Evolutionary conservation across 2,329 filamentous ascomycete genomes (phyloP), one percentile per base, ranked within the genome.

Genomic region (Colletotrichum sp.): DNA sequence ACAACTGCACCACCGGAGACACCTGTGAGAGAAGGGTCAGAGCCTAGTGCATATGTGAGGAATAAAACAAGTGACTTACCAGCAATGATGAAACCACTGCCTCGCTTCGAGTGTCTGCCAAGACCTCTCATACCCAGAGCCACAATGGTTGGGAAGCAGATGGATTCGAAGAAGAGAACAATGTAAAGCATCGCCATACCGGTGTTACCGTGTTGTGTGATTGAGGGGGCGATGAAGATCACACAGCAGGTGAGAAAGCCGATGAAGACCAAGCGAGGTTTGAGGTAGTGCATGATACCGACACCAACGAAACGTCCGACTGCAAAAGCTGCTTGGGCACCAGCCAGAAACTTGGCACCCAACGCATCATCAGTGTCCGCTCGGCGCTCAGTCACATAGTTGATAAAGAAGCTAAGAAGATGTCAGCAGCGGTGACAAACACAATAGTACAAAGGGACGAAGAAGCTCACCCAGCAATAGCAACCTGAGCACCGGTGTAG

Each of bases 21-120:
- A 78, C 93, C 94, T 6, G 13, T 9, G 18, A 5, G 88, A 93
- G 3, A 52, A 21, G n/a, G n/a, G 95, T 92, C 82, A 94, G 96
- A 94, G 96, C 88, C 3, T 94, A 94, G 26, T 28, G 16, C 10
- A 26, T 6, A 4, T 16, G 10, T 12, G 18, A 24, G n/a, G 38
- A 10, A 5, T 43, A 6, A 6, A 13, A 7, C 5, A 4, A 6
- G 58, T 16, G 3, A 48, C 73, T 87, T 0, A 89, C 90, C 89
- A 2, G 86, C 89, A 2, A 92, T 87, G 38, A 92, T 88, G 77
- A 89, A 87, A 1, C 94, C 94, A 4, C 92, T 93, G 2, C 94
- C 94, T 76, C 94, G 90, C 87, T 96, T 96, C 43, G 93, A 94
- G 84, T 96, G 93, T 21, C 92, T 90, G 8, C 95, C 94, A 2